These are phyloP conservation scores for Arachnopeziza araneosa DNA, from an alignment of 2,329 filamentous ascomycete species.

Conservation along the genomic window DNA sequence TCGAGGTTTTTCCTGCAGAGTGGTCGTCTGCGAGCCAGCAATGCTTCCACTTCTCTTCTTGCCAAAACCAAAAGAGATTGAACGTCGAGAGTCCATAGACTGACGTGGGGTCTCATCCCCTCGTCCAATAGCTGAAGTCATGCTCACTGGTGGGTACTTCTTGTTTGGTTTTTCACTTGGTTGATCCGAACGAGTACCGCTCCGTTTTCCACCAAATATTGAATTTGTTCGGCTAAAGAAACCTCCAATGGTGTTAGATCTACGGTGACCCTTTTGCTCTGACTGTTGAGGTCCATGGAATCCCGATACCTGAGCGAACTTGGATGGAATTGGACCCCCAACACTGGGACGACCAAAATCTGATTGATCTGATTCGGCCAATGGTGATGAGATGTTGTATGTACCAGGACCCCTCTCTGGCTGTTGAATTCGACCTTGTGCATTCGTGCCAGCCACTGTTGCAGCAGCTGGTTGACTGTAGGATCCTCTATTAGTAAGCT, in stretches of 20 bases:
- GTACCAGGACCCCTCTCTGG: constrained; percentile 53
- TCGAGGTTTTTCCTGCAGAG: constrained; percentile 50
- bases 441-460: constrained; percentile 81
- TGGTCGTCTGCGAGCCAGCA: constrained; percentile 43
- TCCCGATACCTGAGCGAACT: constrained; percentile 52
- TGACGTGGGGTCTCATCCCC: constrained; percentile 37
- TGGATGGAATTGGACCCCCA: constrained; percentile 45
- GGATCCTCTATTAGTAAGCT: constrained; percentile 67
- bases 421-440: constrained; percentile 83
- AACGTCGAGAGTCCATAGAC: constrained; percentile 70
- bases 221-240: constrained; percentile 81
- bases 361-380: constrained; percentile 45
- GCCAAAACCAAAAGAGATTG: constrained; percentile 62
- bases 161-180: constrained; percentile 59
- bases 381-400: constrained; percentile 66
- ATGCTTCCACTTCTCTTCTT: constrained; percentile 69
- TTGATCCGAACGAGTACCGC: constrained; percentile 33
- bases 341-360: constrained; percentile 56
- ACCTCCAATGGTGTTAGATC: constrained; percentile 72
- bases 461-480: constrained; percentile 88
- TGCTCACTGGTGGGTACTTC: constrained; percentile 81
- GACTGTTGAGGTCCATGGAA: constrained; percentile 20
- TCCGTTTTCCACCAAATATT: constrained; percentile 59
- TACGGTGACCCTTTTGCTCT: constrained; percentile 50
- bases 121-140: constrained; percentile 59